Evolutionary conservation across 805 yeast genomes (phyloP), one percentile per base, ranked within the genome.

Genomic region (Danielozyma ontarioensis): DNA sequence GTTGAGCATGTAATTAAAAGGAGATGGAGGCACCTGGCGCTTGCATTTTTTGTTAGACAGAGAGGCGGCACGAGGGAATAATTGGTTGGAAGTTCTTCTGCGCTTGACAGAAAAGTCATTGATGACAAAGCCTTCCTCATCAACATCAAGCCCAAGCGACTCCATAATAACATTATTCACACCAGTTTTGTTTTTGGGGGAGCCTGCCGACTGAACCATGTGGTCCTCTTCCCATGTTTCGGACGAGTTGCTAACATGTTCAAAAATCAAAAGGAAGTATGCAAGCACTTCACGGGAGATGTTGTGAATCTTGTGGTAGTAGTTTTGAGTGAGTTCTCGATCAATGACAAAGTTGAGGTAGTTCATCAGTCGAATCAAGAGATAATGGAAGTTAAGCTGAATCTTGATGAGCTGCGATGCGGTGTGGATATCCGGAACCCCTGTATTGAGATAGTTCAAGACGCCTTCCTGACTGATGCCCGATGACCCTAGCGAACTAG

Each of bases 41-140:
- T 28, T 28, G 25, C 29, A 10, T 25, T 15, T 12, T n/a, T 13
- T 14, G 14, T 4, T 4, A 7, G 11, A 10, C 22, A 14, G 5
- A 17, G 4, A 13, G 3, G 26, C n/a, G 4, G 29, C 11, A 8
- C 18, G 4, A 2, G 24, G n/a, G 22, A 19, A 19, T 6, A 19
- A 19, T 10, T 19, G 6, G 17, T 25, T 21, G 28, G 42, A 40
- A 6, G 40, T 30, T 36, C 50, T 53, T 30, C 62, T 50, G 32
- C 68, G 45, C 42, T 63, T 64, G 3, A 57, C 68, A 5, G 63
- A 58, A 40, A 64, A 65, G 46, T 65, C 71, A 38, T 66, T 66
- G 12, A 65, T 63, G 4, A 66, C 64, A 44, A 64, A 64, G 16
- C 72, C 72, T 40, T 65, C 72, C 29, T 66, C 70, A 37, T 67